These are phyloP conservation scores for Sugiyamaella novakii DNA, from an alignment of 1,139 yeast genomes.

Conservation along the genomic window DNA sequence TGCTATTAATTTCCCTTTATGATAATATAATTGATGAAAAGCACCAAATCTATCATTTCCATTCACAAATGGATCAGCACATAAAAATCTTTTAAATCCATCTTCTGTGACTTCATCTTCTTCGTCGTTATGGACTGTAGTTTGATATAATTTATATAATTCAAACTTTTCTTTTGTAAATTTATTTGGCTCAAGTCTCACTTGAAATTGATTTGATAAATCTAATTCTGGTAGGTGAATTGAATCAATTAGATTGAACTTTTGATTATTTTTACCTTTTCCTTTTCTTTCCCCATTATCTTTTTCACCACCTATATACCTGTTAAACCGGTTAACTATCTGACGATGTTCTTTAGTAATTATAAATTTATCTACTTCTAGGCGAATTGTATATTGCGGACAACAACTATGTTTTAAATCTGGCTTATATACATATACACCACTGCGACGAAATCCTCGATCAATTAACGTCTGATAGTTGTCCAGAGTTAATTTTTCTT, in stretches of 20 bases:
- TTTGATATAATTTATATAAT: slow-evolving; percentile 71
- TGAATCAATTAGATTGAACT: slow-evolving; percentile 40
- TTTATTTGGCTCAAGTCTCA: slow-evolving; percentile 56
- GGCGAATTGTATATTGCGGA: slow-evolving; percentile 77
- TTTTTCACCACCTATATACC: slow-evolving; percentile 39
- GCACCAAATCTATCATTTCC: slow-evolving; percentile 43
- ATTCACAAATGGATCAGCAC: slow-evolving; percentile 62
- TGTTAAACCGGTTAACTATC: slow-evolving; percentile 62
- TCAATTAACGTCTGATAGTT: slow-evolving; percentile 68
- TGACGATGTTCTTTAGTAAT: slow-evolving; percentile 69
- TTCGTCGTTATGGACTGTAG: slow-evolving; percentile 63
- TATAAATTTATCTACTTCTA: slow-evolving; percentile 51
- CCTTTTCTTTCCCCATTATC: neutral
- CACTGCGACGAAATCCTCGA: slow-evolving; percentile 79
- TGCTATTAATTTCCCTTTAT: slow-evolving; percentile 66
- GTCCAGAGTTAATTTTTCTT: slow-evolving; percentile 48
- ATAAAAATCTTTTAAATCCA: slow-evolving; percentile 66
- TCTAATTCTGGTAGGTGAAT: slow-evolving; percentile 32
- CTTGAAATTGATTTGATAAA: slow-evolving; percentile 43
- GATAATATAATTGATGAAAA: slow-evolving; percentile 78
- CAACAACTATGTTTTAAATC: slow-evolving; percentile 78
- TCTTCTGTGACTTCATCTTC: slow-evolving; percentile 49
- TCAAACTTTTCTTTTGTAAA: slow-evolving; percentile 63
- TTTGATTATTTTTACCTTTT: slow-evolving; percentile 30
- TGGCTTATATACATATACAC: slow-evolving; percentile 69